Conservation (phyloP, 2,329 filamentous ascomycete species). For the Arthroderma sp. region DNA sequence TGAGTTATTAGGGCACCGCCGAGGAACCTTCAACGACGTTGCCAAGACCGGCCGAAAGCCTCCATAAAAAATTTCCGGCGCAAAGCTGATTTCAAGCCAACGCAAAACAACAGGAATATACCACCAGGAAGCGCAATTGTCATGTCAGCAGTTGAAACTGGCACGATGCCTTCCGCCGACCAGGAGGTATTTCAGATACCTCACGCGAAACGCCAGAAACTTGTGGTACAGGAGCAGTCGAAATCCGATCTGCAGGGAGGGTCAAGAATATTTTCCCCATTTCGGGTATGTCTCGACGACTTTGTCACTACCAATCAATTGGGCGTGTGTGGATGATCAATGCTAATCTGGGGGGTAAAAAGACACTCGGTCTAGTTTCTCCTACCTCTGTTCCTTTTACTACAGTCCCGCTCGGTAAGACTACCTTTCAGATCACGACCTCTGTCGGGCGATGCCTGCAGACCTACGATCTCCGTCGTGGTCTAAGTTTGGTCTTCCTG, state of each 20-base stretch:
- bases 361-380: slow-evolving; percentile 90
- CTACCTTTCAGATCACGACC: slow-evolving; percentile 93
- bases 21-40: no score
- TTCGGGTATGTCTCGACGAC: slow-evolving; percentile 50
- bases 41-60: no score
- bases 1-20: no score
- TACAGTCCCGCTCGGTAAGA: slow-evolving; percentile 75
- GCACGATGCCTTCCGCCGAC: slow-evolving; percentile 34
- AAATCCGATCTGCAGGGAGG: slow-evolving; percentile 21
- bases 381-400: slow-evolving; percentile 85
- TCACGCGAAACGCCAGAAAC: slow-evolving; percentile 63
- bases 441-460: slow-evolving; percentile 82
- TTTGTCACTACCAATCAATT: background rate
- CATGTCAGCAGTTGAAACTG: no score
- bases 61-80: no score
- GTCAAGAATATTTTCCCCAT: slow-evolving; percentile 85
- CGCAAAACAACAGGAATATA: no score
- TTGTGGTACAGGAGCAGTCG: slow-evolving; percentile 30
- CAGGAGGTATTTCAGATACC: slow-evolving; percentile 47
- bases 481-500: slow-evolving; percentile 84
- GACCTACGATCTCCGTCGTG: slow-evolving; percentile 85
- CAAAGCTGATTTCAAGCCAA: no score
- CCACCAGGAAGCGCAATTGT: no score
- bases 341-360: slow-evolving; percentile 5
- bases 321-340: background rate